Percentiles rank a stretch among this genome's conserved stretches.
These are phyloP conservation scores for Pleurotus tuoliensis DNA, from an alignment of 768 basidiomycete species.

Conservation along the genomic window DNA sequence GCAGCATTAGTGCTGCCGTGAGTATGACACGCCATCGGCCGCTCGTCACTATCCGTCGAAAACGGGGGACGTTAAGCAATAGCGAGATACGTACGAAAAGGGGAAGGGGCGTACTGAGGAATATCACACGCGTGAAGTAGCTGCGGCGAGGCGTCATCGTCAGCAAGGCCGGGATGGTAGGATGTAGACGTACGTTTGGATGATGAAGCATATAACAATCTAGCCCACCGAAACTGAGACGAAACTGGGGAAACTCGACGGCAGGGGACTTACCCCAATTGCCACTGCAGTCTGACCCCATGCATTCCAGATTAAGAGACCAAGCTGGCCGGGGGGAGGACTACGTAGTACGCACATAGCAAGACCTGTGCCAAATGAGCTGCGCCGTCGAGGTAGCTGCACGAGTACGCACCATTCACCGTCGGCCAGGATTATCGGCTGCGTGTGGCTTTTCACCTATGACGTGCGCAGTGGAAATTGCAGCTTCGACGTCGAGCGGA, in stretches of 20 bases:
- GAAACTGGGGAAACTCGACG: no score
- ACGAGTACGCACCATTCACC: slow-evolving; percentile 1
- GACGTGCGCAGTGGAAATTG: no score
- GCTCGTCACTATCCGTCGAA: background rate
- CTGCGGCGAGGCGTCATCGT: background rate
- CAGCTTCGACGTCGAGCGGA: no score
- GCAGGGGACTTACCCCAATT: no score
- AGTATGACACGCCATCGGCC: background rate
- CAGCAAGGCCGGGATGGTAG: background rate
- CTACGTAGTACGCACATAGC: background rate
- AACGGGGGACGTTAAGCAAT: background rate
- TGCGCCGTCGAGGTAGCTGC: no score
- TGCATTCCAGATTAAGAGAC: background rate
- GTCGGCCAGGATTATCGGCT: background rate
- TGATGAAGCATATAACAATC: slow-evolving; percentile 1
- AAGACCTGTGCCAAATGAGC: background rate
- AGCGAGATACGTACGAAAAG: background rate
- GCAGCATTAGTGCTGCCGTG: background rate
- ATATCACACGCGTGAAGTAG: slow-evolving; percentile 1
- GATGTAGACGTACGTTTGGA: background rate
- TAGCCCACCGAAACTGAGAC: background rate
- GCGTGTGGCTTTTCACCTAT: background rate
- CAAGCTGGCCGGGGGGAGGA: background rate
- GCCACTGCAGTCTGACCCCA: background rate
- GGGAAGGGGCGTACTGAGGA: background rate